Evolutionary conservation across 805 yeast species (phyloP).

Genomic region (Barnettozyma pratensis): DNA sequence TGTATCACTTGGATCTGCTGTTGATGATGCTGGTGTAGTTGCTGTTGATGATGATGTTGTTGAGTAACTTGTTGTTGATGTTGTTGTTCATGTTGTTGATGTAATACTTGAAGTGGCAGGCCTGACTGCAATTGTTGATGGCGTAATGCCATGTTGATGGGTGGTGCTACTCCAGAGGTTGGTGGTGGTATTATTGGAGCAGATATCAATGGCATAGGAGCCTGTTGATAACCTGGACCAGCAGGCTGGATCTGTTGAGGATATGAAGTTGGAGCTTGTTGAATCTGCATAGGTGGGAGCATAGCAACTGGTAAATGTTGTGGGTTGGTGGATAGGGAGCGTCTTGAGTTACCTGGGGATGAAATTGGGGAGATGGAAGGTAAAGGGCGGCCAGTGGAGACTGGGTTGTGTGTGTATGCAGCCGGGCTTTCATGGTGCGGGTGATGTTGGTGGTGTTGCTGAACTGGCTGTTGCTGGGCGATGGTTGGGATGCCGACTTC

Average conservation of each 20-base stretch:
- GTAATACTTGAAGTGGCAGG: background rate
- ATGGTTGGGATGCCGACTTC: slow-evolving; percentile 6
- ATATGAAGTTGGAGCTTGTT: background rate
- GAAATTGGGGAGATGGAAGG: background rate
- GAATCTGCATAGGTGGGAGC: background rate
- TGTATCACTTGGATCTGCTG: background rate
- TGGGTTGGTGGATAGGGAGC: background rate
- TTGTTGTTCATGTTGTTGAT: background rate
- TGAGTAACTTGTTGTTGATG: background rate
- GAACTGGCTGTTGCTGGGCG: background rate
- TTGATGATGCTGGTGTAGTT: background rate
- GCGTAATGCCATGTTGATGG: no score
- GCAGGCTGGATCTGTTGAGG: background rate
- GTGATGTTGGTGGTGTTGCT: background rate
- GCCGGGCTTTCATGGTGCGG: no score
- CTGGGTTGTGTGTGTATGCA: background rate
- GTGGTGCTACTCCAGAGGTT: no score
- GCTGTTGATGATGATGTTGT: background rate
- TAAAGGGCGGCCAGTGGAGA: background rate
- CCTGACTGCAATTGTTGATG: background rate
- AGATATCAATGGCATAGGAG: background rate
- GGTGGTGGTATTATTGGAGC: no score
- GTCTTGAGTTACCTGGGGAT: background rate
- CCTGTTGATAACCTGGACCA: background rate
- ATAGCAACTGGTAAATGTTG: background rate